Base-by-base conservation (phyloP, 2,329 filamentous ascomycete genomes). In the Lasiodiplodia theobromae region DNA sequence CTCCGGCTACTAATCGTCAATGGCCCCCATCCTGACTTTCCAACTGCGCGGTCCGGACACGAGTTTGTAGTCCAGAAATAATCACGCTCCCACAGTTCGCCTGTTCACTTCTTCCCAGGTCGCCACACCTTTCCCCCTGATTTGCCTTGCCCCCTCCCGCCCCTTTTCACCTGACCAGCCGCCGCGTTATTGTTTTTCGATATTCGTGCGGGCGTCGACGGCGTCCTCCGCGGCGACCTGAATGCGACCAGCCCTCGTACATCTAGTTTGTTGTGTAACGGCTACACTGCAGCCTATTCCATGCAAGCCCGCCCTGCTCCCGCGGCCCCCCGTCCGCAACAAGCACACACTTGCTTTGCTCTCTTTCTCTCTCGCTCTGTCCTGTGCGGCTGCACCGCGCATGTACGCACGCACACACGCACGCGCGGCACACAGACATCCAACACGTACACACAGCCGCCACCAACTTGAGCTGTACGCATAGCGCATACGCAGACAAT, bases 251-350 rank as follows among this genome's bases (percentile, higher is more conserved):
- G 34, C 54, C 31, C 34, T 37, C 37, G 54, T 57, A 38, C 54
- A 21, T 57, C 21, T 37, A 40, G 34, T 38, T 21, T n/a, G 34
- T 16, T 57, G 54, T 57, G 54, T 18, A 37, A 57, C 54, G 28
- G 54, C 54, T 57, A 57, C 54, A 57, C 54, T 21, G 25, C 54
- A 57, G 34, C 54, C 54, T 57, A 38, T 57, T 40, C n/a, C 37
- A 57, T 57, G 54, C 54, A 31, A 23, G 54, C 37, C 54, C 52
- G 12, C 31, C 54, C 12, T 23, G 21, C 38, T 25, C 37, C 56
- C 16, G 12, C 56, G 25, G 16, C 6, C 18, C 21, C 25, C 18
- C 25, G 53, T 56, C 28, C 28, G 16, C 56, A n/a, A 10, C 16
- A 12, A 16, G 31, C 56, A 47, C 56, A 47, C 56, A 60, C 10